Percentiles rank a stretch among this genome's conserved stretches.
phyloP scores from a whole-genome alignment of 345 rosid species.

The Luvunga scandens region DNA sequence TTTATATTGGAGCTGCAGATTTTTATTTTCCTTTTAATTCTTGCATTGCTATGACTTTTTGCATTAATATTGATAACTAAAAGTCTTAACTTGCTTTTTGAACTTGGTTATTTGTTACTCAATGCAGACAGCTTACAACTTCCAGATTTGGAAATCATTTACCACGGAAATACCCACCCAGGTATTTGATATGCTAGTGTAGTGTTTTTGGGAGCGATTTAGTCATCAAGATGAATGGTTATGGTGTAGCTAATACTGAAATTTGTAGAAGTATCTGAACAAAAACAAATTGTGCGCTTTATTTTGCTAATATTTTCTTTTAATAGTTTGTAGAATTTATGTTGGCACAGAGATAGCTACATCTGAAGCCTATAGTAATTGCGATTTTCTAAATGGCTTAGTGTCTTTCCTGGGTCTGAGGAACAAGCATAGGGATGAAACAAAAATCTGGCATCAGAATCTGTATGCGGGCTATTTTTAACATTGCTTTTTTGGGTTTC shows the following conservation, averaged over 20 bases:
- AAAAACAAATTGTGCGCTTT: neutral
- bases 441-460: neutral
- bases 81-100: conserved; percentile 7
- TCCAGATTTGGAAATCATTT: conserved; percentile 37
- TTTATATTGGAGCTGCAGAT: neutral
- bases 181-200: conserved; percentile 28
- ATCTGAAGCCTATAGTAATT: neutral
- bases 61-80: neutral
- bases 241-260: neutral
- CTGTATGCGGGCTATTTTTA: too few species aligned
- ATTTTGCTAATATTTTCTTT: neutral
- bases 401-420: neutral
- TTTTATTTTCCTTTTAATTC: neutral
- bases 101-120: neutral
- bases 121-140: conserved; percentile 38
- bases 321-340: neutral
- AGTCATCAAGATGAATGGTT: neutral
- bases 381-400: neutral
- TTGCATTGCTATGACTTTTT: neutral
- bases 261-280: neutral
- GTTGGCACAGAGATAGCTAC: neutral
- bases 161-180: conserved; percentile 33
- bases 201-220: neutral
- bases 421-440: neutral
- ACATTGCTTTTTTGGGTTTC: neutral